Evolutionary conservation across 2,329 filamentous ascomycete species (phyloP).

Genomic region (Harringtonia aguacate): DNA sequence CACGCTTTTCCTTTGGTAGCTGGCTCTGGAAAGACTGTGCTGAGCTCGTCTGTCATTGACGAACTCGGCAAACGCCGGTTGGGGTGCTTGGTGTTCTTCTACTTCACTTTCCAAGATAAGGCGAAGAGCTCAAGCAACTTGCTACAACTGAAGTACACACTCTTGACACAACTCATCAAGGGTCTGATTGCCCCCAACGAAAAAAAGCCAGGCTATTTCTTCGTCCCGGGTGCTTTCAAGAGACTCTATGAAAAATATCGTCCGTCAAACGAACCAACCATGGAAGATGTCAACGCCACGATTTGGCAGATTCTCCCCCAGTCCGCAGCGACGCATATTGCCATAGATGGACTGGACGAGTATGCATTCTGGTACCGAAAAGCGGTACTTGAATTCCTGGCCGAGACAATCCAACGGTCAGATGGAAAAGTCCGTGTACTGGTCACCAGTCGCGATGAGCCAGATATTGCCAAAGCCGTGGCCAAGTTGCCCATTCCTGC

Average conservation of each 20-base stretch:
- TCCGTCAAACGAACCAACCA: not conserved
- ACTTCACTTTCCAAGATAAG: not conserved
- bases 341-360: slow-evolving; percentile 1
- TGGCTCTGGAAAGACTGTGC: not conserved
- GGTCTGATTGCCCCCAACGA: too few species aligned
- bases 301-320: not conserved
- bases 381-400: too few species aligned
- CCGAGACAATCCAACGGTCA: too few species aligned
- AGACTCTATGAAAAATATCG: not conserved
- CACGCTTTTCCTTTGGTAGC: too few species aligned
- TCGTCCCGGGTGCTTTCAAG: not conserved
- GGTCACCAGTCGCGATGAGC: too few species aligned
- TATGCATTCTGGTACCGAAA: too few species aligned
- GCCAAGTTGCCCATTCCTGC: too few species aligned
- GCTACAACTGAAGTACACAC: not conserved
- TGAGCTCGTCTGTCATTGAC: not conserved
- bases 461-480: too few species aligned
- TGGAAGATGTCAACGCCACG: not conserved
- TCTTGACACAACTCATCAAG: not conserved
- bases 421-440: too few species aligned
- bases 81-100: not conserved
- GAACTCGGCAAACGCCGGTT: not conserved
- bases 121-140: not conserved
- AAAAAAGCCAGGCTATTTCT: not conserved
- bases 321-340: not conserved